Conservation (phyloP, 257 asterid genomes). For the Knoxia roxburghii region DNA sequence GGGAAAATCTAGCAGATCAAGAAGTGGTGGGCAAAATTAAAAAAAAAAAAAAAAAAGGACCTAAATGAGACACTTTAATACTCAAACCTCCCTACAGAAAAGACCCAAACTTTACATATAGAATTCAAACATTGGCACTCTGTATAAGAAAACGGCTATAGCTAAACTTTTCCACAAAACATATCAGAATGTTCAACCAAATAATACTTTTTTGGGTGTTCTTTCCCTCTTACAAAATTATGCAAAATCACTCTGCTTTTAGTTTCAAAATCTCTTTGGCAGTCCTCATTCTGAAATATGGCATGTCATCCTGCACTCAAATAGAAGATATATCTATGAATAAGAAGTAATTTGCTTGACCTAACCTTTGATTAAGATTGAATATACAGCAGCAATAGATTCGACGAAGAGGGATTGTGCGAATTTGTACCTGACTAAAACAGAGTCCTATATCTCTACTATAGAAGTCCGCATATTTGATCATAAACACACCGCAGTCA, state of each 20-base stretch:
- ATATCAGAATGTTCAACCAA: too few relatives aligned
- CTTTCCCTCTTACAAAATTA: neutral
- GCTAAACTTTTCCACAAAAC: constrained; percentile 2
- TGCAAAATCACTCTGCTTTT: constrained; percentile 65
- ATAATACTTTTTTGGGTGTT: too few relatives aligned
- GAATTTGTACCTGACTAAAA: constrained; percentile 73
- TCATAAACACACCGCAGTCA: constrained; percentile 92
- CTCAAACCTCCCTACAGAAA: neutral
- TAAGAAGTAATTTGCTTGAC: neutral
- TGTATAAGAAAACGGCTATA: neutral
- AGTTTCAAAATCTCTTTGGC: constrained; percentile 71
- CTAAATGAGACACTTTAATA: neutral
- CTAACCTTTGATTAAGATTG: too few relatives aligned
- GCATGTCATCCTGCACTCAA: constrained; percentile 57
- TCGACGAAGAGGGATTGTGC: too few relatives aligned
- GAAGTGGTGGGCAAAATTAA: too few relatives aligned
- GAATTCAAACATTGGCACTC: neutral
- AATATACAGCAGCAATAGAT: too few relatives aligned
- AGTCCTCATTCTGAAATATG: constrained; percentile 72
- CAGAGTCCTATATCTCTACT: constrained; percentile 81
- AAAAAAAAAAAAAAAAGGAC: neutral
- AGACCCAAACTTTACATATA: neutral
- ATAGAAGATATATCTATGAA: neutral
- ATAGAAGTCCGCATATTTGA: constrained; percentile 85
- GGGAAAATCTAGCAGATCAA: neutral